These are phyloP conservation scores for Decorospora gaudefroyi DNA, from an alignment of 2,329 filamentous ascomycete genomes.

Conservation along the genomic window DNA sequence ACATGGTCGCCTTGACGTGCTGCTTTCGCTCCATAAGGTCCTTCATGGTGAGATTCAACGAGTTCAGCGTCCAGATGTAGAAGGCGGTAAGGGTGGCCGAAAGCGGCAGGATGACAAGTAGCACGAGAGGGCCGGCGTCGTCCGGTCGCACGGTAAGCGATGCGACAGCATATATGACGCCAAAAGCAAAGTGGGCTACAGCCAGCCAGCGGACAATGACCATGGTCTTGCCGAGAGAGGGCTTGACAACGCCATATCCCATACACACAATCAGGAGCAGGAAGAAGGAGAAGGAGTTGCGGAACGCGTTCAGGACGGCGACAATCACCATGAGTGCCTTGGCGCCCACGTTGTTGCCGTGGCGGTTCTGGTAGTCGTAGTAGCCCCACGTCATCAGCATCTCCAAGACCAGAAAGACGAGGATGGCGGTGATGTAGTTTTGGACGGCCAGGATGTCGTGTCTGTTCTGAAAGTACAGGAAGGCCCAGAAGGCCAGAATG, in stretches of 20 bases:
- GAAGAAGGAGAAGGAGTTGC: constrained; percentile 99
- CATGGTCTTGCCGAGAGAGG: constrained; percentile 89
- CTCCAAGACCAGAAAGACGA: constrained; percentile 91
- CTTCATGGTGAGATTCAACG: constrained; percentile 91
- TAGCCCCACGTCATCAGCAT: constrained; percentile 99
- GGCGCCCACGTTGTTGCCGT: constrained; percentile 80
- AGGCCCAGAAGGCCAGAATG: constrained; percentile 85
- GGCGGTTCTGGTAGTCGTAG: constrained; percentile 92
- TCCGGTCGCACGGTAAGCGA: constrained; percentile 89
- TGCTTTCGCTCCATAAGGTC: constrained; percentile 95
- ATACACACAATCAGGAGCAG: constrained; percentile 97
- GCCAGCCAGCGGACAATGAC: constrained; percentile 89
- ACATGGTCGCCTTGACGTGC: constrained; percentile 91
- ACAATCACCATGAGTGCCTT: constrained; percentile 89
- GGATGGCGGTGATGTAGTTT: constrained; percentile 97
- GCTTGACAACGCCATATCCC: constrained; percentile 98
- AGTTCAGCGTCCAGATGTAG: constrained; percentile 98
- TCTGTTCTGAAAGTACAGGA: constrained; percentile 92
- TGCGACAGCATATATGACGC: constrained; percentile 87
- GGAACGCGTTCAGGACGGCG: constrained; percentile 87
- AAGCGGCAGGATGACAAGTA: constrained; percentile 90
- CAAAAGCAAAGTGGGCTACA: constrained; percentile 91
- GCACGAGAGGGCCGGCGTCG: constrained; percentile 82
- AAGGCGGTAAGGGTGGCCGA: constrained; percentile 93
- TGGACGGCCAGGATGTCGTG: constrained; percentile 94